Base-by-base conservation (phyloP, 1,139 yeast species). In the Sugiyamaella japonica region DNA sequence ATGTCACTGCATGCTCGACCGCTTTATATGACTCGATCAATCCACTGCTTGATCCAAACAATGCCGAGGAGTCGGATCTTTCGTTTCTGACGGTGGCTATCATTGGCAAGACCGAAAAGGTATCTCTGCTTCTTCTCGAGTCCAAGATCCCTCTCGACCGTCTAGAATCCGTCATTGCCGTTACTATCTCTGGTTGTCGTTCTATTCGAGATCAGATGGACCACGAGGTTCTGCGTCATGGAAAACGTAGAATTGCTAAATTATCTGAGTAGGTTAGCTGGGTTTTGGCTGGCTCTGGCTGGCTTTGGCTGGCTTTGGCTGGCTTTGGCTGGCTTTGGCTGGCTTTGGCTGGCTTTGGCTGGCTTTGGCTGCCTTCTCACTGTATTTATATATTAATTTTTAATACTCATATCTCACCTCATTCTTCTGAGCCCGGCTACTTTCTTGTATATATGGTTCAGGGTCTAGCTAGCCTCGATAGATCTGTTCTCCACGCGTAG, bases 171-270 rank as follows among this genome's bases (percentile, higher is more conserved):
- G 84, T 89, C 5, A 73, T 93, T 64, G 87, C 89, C n/a, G 79
- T 90, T 52, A 96, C 95, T 1, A 82, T 91, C 50, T 88, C 91
- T n/a, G 99, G 98, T 7, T 82, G 93, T 56, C 95, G 87, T 65
- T 76, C 87, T 59, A 76, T 93, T 17, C 81, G 91, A 67, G 90
- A 86, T 50, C 73, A 89, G 59, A 89, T 93, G 97, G 97, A 93
- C 66, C 76, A 78, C 49, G 89, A 86, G 66, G 87, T 91, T 7
- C 80, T 97, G 63, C 77, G 76, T 58, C 89, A 85, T 63, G 93
- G 91, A 2, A 79, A 79, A 57, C 68, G 73, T 52, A 70, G 83
- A 49, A 63, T 73, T 23, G 63, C 72, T 16, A 74, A 73, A 56
- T 52, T 54, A 23, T 39, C 53, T 31, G 57, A 42, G 34, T 54